A percentile compares a stretch with the other conserved stretches of the same genome.
Conservation (phyloP, 805 yeast genomes). For the Candida corydali region DNA sequence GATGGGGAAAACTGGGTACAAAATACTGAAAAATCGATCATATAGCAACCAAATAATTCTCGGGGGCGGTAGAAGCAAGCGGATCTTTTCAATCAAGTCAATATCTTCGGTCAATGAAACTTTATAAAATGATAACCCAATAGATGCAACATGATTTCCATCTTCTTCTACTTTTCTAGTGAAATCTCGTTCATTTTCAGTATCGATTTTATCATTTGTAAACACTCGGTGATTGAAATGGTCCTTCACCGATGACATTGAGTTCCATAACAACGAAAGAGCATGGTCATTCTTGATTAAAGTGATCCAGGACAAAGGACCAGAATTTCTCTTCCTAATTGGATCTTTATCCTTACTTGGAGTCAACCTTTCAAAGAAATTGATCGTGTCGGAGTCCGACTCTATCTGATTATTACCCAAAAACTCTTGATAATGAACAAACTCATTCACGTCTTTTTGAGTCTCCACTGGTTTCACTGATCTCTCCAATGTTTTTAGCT, state of each 20-base stretch:
- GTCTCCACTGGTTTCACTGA: slow-evolving; percentile 7
- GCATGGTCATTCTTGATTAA: slow-evolving; percentile 25
- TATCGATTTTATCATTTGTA: neutral
- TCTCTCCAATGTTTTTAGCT: slow-evolving; percentile 13
- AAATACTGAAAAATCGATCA: slow-evolving; percentile 35
- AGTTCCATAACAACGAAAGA: slow-evolving; percentile 11
- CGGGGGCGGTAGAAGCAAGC: slow-evolving; percentile 32
- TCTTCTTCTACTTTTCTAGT: slow-evolving; percentile 11
- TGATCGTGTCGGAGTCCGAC: slow-evolving; percentile 14
- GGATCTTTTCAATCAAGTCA: slow-evolving; percentile 25
- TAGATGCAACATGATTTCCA: slow-evolving; percentile 6
- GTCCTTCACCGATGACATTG: slow-evolving; percentile 8
- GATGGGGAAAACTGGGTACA: slow-evolving; percentile 43
- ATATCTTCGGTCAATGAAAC: slow-evolving; percentile 23
- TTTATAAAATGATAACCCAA: slow-evolving; percentile 26
- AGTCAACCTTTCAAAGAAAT: slow-evolving; percentile 18
- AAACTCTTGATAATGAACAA: neutral
- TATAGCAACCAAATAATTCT: slow-evolving; percentile 35
- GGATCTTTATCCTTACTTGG: slow-evolving; percentile 21
- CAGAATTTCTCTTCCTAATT: slow-evolving; percentile 22
- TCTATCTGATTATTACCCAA: slow-evolving; percentile 13
- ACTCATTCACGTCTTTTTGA: neutral
- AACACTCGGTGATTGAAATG: slow-evolving; percentile 5
- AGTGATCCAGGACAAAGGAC: slow-evolving; percentile 30
- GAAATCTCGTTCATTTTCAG: slow-evolving; percentile 7